Evolutionary conservation across 192 early-diverging fungal species (phyloP), one percentile per base, ranked within the genome.

Genomic region (Fimicolochytrium jonesii): DNA sequence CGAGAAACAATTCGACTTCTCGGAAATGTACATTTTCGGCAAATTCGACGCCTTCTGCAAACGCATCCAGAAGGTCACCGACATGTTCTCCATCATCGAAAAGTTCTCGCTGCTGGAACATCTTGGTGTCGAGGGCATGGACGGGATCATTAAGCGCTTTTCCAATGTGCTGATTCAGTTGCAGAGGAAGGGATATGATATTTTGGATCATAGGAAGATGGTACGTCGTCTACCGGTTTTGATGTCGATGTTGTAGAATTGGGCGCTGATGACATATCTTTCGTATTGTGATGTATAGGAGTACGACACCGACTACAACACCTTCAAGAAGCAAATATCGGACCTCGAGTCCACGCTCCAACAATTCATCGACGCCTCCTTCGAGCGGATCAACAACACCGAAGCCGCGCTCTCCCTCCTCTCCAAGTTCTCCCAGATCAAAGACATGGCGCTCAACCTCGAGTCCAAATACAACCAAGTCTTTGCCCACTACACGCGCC

Each of bases 31-130:
- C 64, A 85, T 86, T 61, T 86, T 86, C 59, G 84, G 84, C 30
- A 86, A 86, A 59, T 85, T 86, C 58, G 84, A 86, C 62, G 84
- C 84, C 17, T 86, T 86, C 57, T 86, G 84, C 75, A 85, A 85
- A 60, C 76, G 84, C 13, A 82, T 86, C 56, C 82, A 86, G 67
- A 85, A 85, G 46, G 80, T 86, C 26, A 79, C 82, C 47, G 84
- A 85, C 61, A 86, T 86, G 84, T 86, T 86, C 69, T 78, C 67
- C 41, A 75, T 85, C 39, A 86, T 86, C 52, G 79, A 85, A 58
- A 86, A 85, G 65, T 86, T 86, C 42, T 77, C 79, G 10, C 46
- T 77, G 13, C 67, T 86, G 36, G 77, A 80, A 44, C 64, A 63
- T 25, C 77, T 86, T 31, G 79, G 84, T 9, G 70, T 86, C 51